A percentile compares a stretch with the other conserved stretches of the same genome.
Conservation (phyloP, 2,329 filamentous ascomycete species). For the Monilinia vaccinii-corymbosi region DNA sequence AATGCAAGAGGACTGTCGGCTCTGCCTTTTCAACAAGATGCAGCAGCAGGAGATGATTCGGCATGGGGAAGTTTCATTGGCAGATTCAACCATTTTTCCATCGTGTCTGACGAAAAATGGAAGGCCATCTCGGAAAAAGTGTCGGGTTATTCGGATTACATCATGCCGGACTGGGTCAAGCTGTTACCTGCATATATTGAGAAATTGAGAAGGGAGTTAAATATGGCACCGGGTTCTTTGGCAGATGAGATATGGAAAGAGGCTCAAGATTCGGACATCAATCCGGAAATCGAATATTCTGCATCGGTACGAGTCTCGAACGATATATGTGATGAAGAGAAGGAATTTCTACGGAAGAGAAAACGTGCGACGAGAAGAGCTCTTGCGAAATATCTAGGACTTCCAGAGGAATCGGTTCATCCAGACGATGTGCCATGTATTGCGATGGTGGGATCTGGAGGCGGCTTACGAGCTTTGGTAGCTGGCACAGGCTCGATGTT, state of each 20-base stretch:
- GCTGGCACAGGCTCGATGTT: constrained; percentile 83
- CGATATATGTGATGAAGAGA: constrained; percentile 76
- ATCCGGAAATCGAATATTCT: constrained; percentile 80
- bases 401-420: constrained; percentile 74
- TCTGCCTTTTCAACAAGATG: constrained; percentile 22
- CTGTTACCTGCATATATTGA: constrained; percentile 64
- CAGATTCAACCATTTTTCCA: constrained; percentile 37
- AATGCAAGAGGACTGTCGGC: constrained; percentile 21
- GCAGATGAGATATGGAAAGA: constrained; percentile 92
- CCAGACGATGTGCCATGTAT: constrained; percentile 89
- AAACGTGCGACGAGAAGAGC: constrained; percentile 60
- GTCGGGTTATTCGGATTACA: constrained; percentile 43
- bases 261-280: constrained; percentile 70
- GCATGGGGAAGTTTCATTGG: constrained; percentile 26
- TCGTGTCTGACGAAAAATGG: constrained; percentile 47
- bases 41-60: constrained; percentile 18
- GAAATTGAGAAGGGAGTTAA: constrained; percentile 82
- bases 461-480: constrained; percentile 80
- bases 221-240: constrained; percentile 77
- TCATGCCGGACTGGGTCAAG: constrained; percentile 77
- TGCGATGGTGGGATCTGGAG: constrained; percentile 89
- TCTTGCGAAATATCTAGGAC: constrained; percentile 70
- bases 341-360: constrained; percentile 60
- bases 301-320: constrained; percentile 74
- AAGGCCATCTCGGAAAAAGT: constrained; percentile 46